A percentile compares a stretch with the other conserved stretches of the same genome.
Conservation (phyloP, 495 filamentous ascomycete genomes). For the Mycothermus thermophilus region DNA sequence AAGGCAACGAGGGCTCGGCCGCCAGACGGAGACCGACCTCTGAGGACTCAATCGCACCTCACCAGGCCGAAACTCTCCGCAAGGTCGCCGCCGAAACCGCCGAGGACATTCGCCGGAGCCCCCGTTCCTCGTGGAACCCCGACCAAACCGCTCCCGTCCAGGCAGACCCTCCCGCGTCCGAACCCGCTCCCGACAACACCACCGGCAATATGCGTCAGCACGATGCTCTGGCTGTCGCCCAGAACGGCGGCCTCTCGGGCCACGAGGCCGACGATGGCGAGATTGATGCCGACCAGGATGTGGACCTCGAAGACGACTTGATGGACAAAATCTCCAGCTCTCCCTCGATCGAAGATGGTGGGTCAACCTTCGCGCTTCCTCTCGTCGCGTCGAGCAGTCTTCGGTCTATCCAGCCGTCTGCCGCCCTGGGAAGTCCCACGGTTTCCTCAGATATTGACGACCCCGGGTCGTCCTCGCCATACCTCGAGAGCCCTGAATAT, state of each 20-base stretch:
- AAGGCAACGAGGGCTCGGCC: constrained; percentile 67
- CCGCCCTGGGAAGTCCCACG: constrained; percentile 13
- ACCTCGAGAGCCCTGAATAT: constrained; percentile 35
- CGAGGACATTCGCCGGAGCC: constrained; percentile 46
- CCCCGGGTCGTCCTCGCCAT: constrained; percentile 41
- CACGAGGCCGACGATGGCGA: constrained; percentile 57
- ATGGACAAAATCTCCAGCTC: constrained; percentile 97
- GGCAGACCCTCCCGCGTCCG: constrained; percentile 11
- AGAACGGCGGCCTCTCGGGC: constrained; percentile 37
- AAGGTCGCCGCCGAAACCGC: constrained; percentile 62
- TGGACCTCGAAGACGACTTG: constrained; percentile 73
- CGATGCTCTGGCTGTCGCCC: constrained; percentile 39
- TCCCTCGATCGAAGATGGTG: constrained; percentile 97
- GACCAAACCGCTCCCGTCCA: constrained; percentile 33
- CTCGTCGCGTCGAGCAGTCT: constrained; percentile 24
- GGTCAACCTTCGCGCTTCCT: constrained; percentile 33
- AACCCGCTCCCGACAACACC: constrained; percentile 3
- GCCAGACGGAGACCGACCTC: constrained; percentile 48
- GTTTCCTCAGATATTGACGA: constrained; percentile 16
- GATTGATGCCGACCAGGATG: constrained; percentile 51
- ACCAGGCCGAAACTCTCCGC: constrained; percentile 71
- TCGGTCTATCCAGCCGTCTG: constrained; percentile 26
- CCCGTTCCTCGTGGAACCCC: constrained; percentile 37
- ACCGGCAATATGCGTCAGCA: constrained; percentile 31
- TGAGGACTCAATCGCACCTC: constrained; percentile 52